phyloP scores from a whole-genome alignment of 805 yeast genomes.

The Ogataea neopini region DNA sequence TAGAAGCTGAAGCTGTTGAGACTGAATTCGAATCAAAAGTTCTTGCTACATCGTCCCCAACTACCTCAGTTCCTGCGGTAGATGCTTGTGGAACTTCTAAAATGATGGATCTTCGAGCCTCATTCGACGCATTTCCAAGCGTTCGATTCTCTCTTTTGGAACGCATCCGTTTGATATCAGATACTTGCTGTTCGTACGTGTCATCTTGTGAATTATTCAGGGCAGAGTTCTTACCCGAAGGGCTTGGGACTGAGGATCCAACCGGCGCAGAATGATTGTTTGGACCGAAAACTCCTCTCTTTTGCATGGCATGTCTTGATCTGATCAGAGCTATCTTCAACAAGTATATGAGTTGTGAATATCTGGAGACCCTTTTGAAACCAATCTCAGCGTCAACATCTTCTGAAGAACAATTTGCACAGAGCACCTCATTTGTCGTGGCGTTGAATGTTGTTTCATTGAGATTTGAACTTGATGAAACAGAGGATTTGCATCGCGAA shows the following conservation, averaged over 20 bases:
- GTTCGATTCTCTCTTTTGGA: constrained; percentile 69
- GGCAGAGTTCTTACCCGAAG: not conserved
- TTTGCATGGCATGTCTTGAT: constrained; percentile 59
- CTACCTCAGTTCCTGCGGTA: constrained; percentile 34
- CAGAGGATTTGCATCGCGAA: constrained; percentile 49
- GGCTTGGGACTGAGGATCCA: constrained; percentile 8
- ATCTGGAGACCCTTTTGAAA: constrained; percentile 62
- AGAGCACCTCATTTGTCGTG: constrained; percentile 42
- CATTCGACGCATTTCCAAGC: constrained; percentile 51
- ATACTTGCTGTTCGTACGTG: constrained; percentile 67
- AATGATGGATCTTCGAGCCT: constrained; percentile 64
- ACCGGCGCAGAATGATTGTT: not conserved
- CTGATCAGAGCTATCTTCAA: constrained; percentile 83
- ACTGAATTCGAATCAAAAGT: constrained; percentile 1
- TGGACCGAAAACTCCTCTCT: constrained; percentile 23
- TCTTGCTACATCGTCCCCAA: constrained; percentile 18
- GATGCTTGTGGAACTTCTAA: constrained; percentile 61
- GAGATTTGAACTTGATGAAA: constrained; percentile 41
- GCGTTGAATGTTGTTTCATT: constrained; percentile 49
- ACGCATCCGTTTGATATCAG: constrained; percentile 74
- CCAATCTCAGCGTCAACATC: constrained; percentile 53
- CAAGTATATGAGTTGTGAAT: constrained; percentile 73
- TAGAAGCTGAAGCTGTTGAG: constrained; percentile 19
- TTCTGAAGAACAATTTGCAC: constrained; percentile 61
- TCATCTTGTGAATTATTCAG: constrained; percentile 33